These are phyloP conservation scores for Camillea tinctor DNA, from an alignment of 2,329 filamentous ascomycete species.

Conservation along the genomic window DNA sequence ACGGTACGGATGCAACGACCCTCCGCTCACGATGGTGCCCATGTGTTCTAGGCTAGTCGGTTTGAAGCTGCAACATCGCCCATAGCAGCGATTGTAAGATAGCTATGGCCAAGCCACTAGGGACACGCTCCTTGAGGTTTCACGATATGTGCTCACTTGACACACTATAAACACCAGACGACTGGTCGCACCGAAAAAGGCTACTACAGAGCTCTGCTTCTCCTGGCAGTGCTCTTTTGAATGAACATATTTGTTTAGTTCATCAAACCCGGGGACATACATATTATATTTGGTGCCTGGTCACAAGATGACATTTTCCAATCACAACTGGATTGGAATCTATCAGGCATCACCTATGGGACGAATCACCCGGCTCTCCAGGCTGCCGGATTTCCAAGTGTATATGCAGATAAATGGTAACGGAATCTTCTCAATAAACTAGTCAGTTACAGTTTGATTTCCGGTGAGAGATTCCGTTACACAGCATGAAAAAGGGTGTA, in stretches of 20 bases:
- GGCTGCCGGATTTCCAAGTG: background rate
- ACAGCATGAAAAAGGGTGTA: background rate
- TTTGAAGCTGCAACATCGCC: background rate
- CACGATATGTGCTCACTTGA: background rate
- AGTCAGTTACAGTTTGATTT: background rate
- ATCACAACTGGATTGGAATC: background rate
- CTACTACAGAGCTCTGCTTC: background rate
- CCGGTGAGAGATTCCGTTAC: background rate
- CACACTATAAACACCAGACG: background rate
- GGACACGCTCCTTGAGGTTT: background rate
- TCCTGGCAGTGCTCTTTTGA: background rate
- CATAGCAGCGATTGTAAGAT: background rate
- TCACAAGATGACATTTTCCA: background rate
- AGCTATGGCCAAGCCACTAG: background rate
- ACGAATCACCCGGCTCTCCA: background rate
- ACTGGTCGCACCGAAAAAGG: background rate
- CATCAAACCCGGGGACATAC: background rate
- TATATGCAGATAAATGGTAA: background rate
- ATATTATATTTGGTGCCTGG: background rate
- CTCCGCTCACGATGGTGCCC: conserved; percentile 27
- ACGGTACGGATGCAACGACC: conserved; percentile 30
- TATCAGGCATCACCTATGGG: background rate
- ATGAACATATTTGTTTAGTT: background rate
- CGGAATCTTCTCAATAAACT: background rate
- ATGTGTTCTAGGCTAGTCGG: conserved; percentile 4